Percentiles rank a stretch among this genome's conserved stretches.
Conservation (phyloP, 257 asterid genomes). For the Catharanthus roseus region DNA sequence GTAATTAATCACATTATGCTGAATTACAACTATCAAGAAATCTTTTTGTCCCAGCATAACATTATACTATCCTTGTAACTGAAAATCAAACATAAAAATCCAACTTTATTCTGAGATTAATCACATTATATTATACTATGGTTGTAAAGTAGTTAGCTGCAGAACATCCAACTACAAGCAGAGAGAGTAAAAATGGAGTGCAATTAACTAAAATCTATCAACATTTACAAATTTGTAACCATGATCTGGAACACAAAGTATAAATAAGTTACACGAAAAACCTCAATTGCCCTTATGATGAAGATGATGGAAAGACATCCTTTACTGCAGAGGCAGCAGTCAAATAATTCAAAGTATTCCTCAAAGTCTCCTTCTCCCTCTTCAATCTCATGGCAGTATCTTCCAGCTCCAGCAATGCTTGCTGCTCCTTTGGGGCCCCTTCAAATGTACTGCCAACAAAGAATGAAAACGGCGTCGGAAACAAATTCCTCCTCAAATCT, state of each 20-base stretch:
- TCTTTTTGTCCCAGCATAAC: background rate
- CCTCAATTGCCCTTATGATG: background rate
- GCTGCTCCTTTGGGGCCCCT: slow-evolving; percentile 96
- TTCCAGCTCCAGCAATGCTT: slow-evolving; percentile 91
- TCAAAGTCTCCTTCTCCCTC: slow-evolving; percentile 92
- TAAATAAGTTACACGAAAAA: slow-evolving; percentile 2
- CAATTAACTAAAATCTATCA: slow-evolving; percentile 6
- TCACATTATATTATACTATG: background rate
- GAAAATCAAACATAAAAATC: background rate
- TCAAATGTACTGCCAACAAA: slow-evolving; percentile 91
- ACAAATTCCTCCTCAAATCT: slow-evolving; percentile 72
- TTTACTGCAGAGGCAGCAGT: slow-evolving; percentile 95
- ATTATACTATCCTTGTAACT: background rate
- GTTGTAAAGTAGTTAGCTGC: background rate
- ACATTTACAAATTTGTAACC: slow-evolving; percentile 23
- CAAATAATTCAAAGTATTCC: slow-evolving; percentile 85
- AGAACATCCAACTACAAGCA: background rate
- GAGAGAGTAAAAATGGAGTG: background rate
- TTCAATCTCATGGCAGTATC: slow-evolving; percentile 84
- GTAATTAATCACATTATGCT: background rate
- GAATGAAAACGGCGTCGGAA: slow-evolving; percentile 94
- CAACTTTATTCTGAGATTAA: background rate
- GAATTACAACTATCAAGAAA: background rate
- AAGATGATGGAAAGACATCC: slow-evolving; percentile 87
- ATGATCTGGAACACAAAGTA: background rate